Evolutionary conservation across 139 green algal genomes (phyloP).

Genomic region (Volvox reticuliferus): DNA sequence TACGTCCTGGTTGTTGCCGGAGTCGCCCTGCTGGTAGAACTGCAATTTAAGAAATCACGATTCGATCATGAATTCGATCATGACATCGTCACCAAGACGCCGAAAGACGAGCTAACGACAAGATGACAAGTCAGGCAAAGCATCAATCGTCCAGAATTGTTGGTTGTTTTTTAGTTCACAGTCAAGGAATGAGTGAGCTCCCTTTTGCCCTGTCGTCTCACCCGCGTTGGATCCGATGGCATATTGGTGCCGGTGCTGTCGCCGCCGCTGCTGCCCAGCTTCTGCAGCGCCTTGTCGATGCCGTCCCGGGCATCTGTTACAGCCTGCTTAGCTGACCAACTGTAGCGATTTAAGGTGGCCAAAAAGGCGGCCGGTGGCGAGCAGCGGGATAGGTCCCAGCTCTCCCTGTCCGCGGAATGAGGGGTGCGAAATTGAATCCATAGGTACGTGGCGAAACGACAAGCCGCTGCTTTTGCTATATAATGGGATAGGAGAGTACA

Average conservation of each 20-base stretch:
- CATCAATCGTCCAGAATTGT: too few relatives aligned
- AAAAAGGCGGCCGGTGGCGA: constrained; percentile 50
- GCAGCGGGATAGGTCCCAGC: constrained; percentile 67
- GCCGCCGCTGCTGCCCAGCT: background rate
- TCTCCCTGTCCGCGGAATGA: constrained; percentile 50
- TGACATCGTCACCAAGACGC: too few relatives aligned
- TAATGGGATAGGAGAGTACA: too few relatives aligned
- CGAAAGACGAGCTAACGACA: too few relatives aligned
- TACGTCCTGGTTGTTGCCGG: constrained; percentile 39
- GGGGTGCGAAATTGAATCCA: too few relatives aligned
- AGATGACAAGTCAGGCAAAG: too few relatives aligned
- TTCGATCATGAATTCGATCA: too few relatives aligned
- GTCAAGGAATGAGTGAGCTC: too few relatives aligned
- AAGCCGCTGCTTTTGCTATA: too few relatives aligned
- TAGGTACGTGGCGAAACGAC: too few relatives aligned
- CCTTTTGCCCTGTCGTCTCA: background rate
- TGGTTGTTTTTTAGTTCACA: too few relatives aligned
- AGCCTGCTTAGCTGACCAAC: constrained; percentile 63
- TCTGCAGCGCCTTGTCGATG: background rate
- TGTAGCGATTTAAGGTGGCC: constrained; percentile 42
- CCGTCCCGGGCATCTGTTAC: background rate
- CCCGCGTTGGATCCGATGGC: constrained; percentile 25
- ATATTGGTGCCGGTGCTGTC: background rate
- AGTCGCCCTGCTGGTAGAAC: constrained; percentile 51
- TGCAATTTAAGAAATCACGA: constrained; percentile 6